These are phyloP conservation scores for Serendipita sp. DNA, from an alignment of 768 basidiomycete genomes.

Conservation along the genomic window DNA sequence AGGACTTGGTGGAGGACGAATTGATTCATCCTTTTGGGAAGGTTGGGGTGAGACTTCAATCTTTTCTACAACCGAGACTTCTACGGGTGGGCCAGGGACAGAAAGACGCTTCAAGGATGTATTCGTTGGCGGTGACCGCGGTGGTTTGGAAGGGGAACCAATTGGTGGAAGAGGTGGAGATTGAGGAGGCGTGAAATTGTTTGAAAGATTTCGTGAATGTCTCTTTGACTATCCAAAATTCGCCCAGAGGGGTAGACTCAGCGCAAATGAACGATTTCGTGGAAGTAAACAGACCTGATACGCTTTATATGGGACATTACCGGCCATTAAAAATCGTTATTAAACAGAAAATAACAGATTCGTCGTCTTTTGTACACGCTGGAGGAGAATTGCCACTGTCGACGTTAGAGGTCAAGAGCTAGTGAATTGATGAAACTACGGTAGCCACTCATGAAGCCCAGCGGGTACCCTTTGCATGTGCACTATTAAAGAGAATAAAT, in stretches of 20 bases:
- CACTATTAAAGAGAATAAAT: no score
- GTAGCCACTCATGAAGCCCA: no score
- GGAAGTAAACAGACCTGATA: conserved; percentile 23
- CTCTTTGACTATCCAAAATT: conserved; percentile 26
- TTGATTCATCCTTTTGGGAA: background rate
- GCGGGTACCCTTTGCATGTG: no score
- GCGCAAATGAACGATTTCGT: background rate
- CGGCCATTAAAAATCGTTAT: background rate
- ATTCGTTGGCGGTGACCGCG: background rate
- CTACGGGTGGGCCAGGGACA: background rate
- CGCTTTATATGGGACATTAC: conserved; percentile 30
- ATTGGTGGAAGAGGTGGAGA: conserved; percentile 7
- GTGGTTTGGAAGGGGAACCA: background rate
- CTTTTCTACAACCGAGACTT: conserved; percentile 10
- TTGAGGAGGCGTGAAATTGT: conserved; percentile 6
- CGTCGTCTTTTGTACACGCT: no score
- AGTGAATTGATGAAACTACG: no score
- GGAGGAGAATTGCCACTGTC: no score
- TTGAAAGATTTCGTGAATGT: conserved; percentile 27
- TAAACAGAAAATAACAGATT: no score
- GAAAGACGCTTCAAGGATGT: conserved; percentile 1
- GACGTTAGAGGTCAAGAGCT: no score
- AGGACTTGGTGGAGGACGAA: background rate
- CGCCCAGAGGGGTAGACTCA: background rate
- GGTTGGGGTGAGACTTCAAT: background rate